Evolutionary conservation across 345 rosid species (phyloP).

Genomic region (Acer negundo): DNA sequence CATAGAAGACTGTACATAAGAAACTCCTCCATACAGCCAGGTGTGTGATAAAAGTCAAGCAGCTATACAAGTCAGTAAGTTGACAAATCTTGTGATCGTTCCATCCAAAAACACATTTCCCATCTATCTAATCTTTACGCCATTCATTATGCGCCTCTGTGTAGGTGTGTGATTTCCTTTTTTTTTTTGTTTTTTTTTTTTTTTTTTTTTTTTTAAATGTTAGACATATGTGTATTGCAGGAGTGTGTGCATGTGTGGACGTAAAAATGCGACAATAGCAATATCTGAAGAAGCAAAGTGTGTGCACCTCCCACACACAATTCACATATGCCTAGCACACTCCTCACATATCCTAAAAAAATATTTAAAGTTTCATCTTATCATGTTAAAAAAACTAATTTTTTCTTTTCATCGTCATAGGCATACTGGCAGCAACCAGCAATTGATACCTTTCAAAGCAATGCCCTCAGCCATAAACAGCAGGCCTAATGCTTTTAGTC

Average conservation of each 20-base stretch:
- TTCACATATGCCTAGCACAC: not conserved
- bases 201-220: too few species aligned
- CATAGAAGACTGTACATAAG: not conserved
- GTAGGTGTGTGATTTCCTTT: too few species aligned
- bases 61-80: not conserved
- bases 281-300: not conserved
- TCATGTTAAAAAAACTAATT: not conserved
- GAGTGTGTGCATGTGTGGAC: not conserved
- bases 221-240: too few species aligned
- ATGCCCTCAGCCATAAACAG: not conserved
- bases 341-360: constrained; percentile 1
- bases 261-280: not conserved
- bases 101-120: not conserved
- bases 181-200: too few species aligned
- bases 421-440: not conserved
- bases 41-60: not conserved
- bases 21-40: not conserved
- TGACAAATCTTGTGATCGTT: not conserved
- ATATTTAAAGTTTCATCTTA: not conserved
- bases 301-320: not conserved
- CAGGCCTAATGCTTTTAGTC: not conserved
- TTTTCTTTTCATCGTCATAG: not conserved
- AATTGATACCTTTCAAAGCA: constrained; percentile 4
- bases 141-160: not conserved
- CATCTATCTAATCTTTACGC: not conserved